Conservation (phyloP, 108 stramenopile species). For the Thalassiosira profunda region DNA sequence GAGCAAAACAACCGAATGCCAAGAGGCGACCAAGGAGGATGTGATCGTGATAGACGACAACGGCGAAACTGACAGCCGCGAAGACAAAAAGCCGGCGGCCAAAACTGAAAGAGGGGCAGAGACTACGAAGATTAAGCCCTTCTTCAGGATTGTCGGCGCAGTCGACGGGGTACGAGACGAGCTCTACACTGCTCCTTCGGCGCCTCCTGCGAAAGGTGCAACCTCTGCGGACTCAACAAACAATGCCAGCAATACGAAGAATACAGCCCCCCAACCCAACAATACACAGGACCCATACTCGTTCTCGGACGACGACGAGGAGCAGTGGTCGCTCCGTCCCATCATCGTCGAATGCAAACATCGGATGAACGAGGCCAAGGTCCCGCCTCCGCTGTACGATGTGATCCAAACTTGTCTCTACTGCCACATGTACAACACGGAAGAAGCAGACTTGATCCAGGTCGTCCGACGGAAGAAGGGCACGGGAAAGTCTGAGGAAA, state of each 20-base stretch:
- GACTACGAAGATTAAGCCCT: conserved; percentile 6
- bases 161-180: conserved; percentile 63
- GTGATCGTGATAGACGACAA: neutral
- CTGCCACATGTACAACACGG: conserved; percentile 73
- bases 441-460: conserved; percentile 80
- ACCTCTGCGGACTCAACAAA: neutral
- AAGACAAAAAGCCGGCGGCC: neutral
- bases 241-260: neutral
- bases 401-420: conserved; percentile 79
- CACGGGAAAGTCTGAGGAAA: neutral
- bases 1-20: neutral
- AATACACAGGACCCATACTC: neutral
- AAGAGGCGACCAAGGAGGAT: neutral
- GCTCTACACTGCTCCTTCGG: conserved; percentile 28
- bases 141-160: conserved; percentile 44
- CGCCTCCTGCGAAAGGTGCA: neutral
- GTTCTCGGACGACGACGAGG: conserved; percentile 44
- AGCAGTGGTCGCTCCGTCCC: conserved; percentile 52
- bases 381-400: conserved; percentile 80
- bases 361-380: conserved; percentile 63
- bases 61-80: neutral
- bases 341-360: conserved; percentile 89
- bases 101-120: neutral
- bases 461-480: conserved; percentile 52
- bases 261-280: conserved; percentile 4